Base-by-base conservation (phyloP, 1,284 basidiomycete genomes). In the Naganishia liquefaciens region DNA sequence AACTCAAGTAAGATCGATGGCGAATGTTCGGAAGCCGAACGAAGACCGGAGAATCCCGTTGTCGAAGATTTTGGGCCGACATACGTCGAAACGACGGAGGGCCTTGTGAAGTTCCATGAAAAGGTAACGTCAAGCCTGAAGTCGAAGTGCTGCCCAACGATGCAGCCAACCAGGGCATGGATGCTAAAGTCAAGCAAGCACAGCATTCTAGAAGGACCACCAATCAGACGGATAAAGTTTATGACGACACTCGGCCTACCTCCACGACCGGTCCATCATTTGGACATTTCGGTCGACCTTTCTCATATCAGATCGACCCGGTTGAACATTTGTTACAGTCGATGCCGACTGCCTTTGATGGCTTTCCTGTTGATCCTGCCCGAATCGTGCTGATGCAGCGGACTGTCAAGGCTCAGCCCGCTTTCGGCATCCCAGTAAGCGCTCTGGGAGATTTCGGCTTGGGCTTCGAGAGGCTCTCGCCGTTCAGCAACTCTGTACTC, bases 211-310 rank as follows among this genome's bases (percentile, higher is more conserved):
- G 53, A 42, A 47, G 54, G 39, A 49, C 43, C 17, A 54, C 33
- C 21, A 57, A 72, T 68, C 49, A 65, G 40, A 68, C 67, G 5
- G 50, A 49, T 7, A 49, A 68, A 47, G 76, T 74, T 10, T 72
- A 68, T 43, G 70, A 74, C 37, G 49, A 53, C 13, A 77, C 75
- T 4, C 58, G 65, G 33, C 57, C 46, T 0, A 60, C 57, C 4
- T 60, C 47, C 11, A 74, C 74, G 0, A 73, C 72, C 61, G 76
- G 68, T 3, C 75, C 75, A 19, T 77, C 76, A 0, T 79, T 79
- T 60, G 77, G 77, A 0, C 76, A 78, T 63, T 64, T 76, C 7
- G 62, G 71, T 2, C 74, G 68, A 40, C 68, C 25, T 52, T 68
- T 62, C 46, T 62, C 67, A 2, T 54, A 67, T 39, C 54, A 62